Evolutionary conservation across 805 yeast species (phyloP), one percentile per base, ranked within the genome.

Genomic region (Kuraishia ogatae): DNA sequence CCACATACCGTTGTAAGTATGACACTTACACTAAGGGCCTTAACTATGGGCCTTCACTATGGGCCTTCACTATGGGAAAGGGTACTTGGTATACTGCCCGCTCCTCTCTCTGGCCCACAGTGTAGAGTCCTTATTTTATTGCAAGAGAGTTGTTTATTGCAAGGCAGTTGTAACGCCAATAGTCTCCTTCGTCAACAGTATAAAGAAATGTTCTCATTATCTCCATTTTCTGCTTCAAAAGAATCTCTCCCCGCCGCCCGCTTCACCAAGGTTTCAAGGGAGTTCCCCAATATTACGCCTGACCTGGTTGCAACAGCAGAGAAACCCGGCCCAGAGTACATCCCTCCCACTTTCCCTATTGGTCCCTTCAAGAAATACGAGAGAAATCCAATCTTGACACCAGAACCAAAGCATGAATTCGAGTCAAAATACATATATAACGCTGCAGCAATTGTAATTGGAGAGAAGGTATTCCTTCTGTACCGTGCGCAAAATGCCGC

Each of bases 391-490:
- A 50, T 50, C 19, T 50, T 50, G 46, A 29, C n/a, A 4, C 52
- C 52, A 2, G 22, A 28, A 22, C 24, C 24, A 7, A 29, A 24
- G 19, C 24, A 50, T 26, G 46, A 29, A 17, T 50, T 29, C 19
- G 52, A 50, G 22, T 50, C 52, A 13, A 39, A 29, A 11, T 50
- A 23, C 22, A 22, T 50, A 5, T 50, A 50, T 35, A 50, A 50
- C 17, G 52, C 52, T 26, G 52, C 52, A 5, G 52, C 52, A 23
- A 50, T 50, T 11, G 43, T 39, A 5, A 29, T 50, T 24, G 52
- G 29, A 15, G 52, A 50, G 20, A 13, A 21, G 24, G 43, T 50
- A 6, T 50, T 26, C 22, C 22, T 50, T 20, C 52, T 50, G 4
- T 50, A 50, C 43, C 39, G 52, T 22, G 52, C 52, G 6, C 52